Base-by-base conservation (phyloP, 2,329 filamentous ascomycete genomes). In the Apiospora hydei region DNA sequence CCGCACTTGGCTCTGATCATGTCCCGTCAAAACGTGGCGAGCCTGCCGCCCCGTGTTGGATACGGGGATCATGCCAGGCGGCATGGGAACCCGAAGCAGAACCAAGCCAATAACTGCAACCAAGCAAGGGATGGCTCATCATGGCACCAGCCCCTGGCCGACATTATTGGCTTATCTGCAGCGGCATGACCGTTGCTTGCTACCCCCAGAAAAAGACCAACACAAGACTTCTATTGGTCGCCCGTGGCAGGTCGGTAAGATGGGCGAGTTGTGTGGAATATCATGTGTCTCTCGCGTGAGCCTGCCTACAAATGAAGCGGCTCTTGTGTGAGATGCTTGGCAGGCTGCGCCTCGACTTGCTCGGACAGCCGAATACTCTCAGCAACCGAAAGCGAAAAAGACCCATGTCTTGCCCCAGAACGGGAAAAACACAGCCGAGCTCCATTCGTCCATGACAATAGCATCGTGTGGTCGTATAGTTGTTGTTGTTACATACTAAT, bases 111-210 rank as follows among this genome's bases (percentile, higher is more conserved):
- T n/a, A 38, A 41, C 4, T 8, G 34, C 26, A 10, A 38, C 34
- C 30, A n/a, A 64, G 53, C 18, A 38, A 38, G 57, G 8, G 8
- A 38, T 38, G 30, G 16, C 51, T 18, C 8, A 24, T 8, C 11
- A 57, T 34, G 51, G 16, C 18, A 11, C 30, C 18, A 38, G 53
- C 53, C 53, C 7, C 30, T 14, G 13, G 16, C 18, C 53, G 11
- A 41, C 8, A n/a, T 38, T 64, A 38, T 64, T 64, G 57, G 30
- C 57, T 64, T 64, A 64, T 64, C 34, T 64, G 57, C 57, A 64
- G 34, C 57, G 57, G 57, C 57, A 21, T 64, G 18, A 8, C 57
- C 57, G 57, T n/a, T n/a, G 11, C 41, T 41, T 41, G 57, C 57
- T 64, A 41, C 57, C 4, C 1, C 8, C 3, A 34, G 18, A n/a